phyloP scores from a whole-genome alignment of 441 rosid genomes.

The Dalechampia spathulata region DNA sequence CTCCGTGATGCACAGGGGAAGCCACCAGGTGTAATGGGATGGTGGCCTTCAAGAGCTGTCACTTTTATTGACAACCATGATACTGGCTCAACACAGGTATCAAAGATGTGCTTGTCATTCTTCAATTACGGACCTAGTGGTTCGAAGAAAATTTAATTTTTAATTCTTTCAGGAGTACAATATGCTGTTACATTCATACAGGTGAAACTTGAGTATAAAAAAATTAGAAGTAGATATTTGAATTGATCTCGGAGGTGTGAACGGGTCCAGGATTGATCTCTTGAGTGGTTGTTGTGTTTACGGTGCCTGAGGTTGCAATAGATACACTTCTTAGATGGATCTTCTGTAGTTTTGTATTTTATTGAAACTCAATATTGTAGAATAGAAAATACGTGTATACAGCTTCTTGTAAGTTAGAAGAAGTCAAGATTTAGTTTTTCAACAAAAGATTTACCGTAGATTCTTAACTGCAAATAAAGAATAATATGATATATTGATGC shows the following conservation, averaged over 20 bases:
- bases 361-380: too few relatives aligned
- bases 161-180: background rate
- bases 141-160: background rate
- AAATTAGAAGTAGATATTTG: background rate
- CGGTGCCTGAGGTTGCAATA: background rate
- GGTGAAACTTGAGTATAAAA: background rate
- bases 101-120: background rate
- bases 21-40: slow-evolving; percentile 92
- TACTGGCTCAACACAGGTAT: slow-evolving; percentile 93
- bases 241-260: background rate
- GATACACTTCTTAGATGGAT: too few relatives aligned
- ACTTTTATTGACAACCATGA: slow-evolving; percentile 92
- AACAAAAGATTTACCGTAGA: too few relatives aligned
- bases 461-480: too few relatives aligned
- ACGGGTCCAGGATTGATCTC: background rate
- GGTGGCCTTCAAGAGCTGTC: slow-evolving; percentile 97
- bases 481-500: too few relatives aligned
- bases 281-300: background rate
- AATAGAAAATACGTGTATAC: too few relatives aligned
- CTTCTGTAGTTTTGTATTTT: too few relatives aligned
- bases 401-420: too few relatives aligned
- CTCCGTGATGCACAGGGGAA: slow-evolving; percentile 74
- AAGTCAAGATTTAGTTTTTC: too few relatives aligned
- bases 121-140: background rate
- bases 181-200: background rate